Evolutionary conservation across 1,284 basidiomycete species (phyloP).

Genomic region (Apiotrichum porosum): DNA sequence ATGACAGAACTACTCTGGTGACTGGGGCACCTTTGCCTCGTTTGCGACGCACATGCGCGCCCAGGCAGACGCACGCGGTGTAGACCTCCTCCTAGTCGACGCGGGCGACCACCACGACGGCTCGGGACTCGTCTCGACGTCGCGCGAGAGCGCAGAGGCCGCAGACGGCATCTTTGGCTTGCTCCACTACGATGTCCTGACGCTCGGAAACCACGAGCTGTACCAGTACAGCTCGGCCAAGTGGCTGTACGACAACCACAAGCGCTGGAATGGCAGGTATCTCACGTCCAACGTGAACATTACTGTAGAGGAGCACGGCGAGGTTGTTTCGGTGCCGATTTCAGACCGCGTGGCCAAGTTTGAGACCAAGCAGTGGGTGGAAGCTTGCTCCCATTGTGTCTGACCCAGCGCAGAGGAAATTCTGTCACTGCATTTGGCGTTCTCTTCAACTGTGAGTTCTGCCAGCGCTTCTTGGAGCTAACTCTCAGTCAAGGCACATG

Average conservation of each 20-base stretch:
- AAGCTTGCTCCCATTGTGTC: background rate
- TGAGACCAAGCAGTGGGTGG: conserved; percentile 61
- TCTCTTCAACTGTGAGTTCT: conserved; percentile 56
- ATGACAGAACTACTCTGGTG: conserved; percentile 53
- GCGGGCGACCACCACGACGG: conserved; percentile 68
- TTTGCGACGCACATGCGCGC: conserved; percentile 77
- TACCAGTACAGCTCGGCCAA: conserved; percentile 71
- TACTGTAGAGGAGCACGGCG: conserved; percentile 58
- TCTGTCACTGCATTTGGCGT: conserved; percentile 74
- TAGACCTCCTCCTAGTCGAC: conserved; percentile 46
- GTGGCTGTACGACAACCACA: conserved; percentile 72
- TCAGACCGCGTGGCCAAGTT: conserved; percentile 68
- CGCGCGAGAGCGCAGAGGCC: conserved; percentile 58
- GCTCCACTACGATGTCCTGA: conserved; percentile 74
- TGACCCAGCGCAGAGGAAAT: conserved; percentile 52
- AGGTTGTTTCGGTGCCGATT: conserved; percentile 37
- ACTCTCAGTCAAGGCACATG: conserved; percentile 38
- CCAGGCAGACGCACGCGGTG: conserved; percentile 52
- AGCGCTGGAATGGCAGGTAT: conserved; percentile 58
- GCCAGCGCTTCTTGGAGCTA: background rate
- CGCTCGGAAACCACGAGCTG: conserved; percentile 86
- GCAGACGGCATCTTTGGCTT: conserved; percentile 71
- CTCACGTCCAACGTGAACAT: conserved; percentile 81
- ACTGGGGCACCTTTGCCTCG: conserved; percentile 72
- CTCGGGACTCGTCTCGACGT: conserved; percentile 38